Base-by-base conservation (phyloP, 129 eudicot genomes). In the Scalesia atractyloides region DNA sequence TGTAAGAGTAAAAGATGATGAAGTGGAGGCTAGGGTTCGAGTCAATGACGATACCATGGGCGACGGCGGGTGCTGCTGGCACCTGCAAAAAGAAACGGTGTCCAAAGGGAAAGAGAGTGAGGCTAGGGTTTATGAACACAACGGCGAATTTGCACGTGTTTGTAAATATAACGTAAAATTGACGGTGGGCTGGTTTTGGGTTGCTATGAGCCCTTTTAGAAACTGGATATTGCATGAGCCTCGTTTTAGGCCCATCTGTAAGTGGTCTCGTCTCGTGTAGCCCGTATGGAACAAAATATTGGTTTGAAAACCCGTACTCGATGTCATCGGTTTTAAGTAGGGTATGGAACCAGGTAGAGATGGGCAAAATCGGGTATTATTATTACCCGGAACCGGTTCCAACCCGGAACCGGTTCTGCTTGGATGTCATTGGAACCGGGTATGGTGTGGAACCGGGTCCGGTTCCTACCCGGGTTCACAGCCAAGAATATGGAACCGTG, bases 121-220 rank as follows among this genome's bases (percentile, higher is more conserved):
- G 50, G 53, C 41, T 76, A 76, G 81, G 81, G 81, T 69, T 76
- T 76, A 59, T 58, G 54, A 76, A 68, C 19, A 33, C 14, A 13
- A 11, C 0, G 41, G 53, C 11, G 26, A 0, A 37, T 6, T n/a
- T 36, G 30, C 34, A 16, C 15, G 26, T 5, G 30, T 19, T 1
- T 19, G 61, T 68, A 58, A 59, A 48, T 69, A 46, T 57, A 43
- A 46, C 14, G 16, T 37, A 43, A 44, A 44, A 18, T 19, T 7
- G 22, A 22, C 41, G 17, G 37, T 58, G 80, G 80, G 80, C 75
- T 76, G 22, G 20, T 7, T 57, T 66, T 56, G 9, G 50, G 46
- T 52, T 1, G 20, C 3, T 18, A 8, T 0, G 8, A 51, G 80
- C 59, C 72, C 59, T 3, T 57, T n/a, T 4, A 3, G 0, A 1